These are phyloP conservation scores for Serpula lacrymans DNA, from an alignment of 768 basidiomycete genomes.

Conservation along the genomic window DNA sequence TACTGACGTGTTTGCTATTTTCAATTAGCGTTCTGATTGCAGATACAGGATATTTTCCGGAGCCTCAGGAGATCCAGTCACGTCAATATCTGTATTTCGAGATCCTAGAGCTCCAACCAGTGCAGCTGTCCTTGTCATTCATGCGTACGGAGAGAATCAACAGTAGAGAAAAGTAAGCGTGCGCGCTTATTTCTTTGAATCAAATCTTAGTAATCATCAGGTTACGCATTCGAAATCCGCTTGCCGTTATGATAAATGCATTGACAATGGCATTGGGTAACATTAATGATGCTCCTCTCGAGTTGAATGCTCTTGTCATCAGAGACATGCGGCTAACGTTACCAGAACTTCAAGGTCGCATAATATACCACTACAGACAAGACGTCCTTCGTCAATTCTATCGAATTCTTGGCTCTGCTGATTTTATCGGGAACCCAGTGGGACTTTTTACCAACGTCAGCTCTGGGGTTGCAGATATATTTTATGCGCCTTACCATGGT, in stretches of 20 bases:
- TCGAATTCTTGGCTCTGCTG: slow-evolving; percentile 95
- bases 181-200: neutral
- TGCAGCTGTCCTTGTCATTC: slow-evolving; percentile 89
- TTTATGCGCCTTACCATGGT: slow-evolving; percentile 97
- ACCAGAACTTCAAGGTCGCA: slow-evolving; percentile 80
- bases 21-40: slow-evolving; percentile 64
- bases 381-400: slow-evolving; percentile 93
- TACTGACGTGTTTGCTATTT: slow-evolving; percentile 7
- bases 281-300: slow-evolving; percentile 91
- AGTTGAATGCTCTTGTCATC: slow-evolving; percentile 90
- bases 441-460: slow-evolving; percentile 98
- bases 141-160: slow-evolving; percentile 95
- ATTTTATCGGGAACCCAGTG: slow-evolving; percentile 94
- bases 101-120: slow-evolving; percentile 90
- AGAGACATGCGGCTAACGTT: slow-evolving; percentile 89
- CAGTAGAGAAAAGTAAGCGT: slow-evolving; percentile 83
- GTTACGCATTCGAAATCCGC: slow-evolving; percentile 79
- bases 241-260: slow-evolving; percentile 91
- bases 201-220: slow-evolving; percentile 30
- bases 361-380: slow-evolving; percentile 90
- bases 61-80: slow-evolving; percentile 59
- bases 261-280: slow-evolving; percentile 97
- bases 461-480: slow-evolving; percentile 96
- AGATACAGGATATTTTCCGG: slow-evolving; percentile 62
- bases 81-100: slow-evolving; percentile 94